Evolutionary conservation across 805 yeast genomes (phyloP).

Genomic region (Candida insectorum): DNA sequence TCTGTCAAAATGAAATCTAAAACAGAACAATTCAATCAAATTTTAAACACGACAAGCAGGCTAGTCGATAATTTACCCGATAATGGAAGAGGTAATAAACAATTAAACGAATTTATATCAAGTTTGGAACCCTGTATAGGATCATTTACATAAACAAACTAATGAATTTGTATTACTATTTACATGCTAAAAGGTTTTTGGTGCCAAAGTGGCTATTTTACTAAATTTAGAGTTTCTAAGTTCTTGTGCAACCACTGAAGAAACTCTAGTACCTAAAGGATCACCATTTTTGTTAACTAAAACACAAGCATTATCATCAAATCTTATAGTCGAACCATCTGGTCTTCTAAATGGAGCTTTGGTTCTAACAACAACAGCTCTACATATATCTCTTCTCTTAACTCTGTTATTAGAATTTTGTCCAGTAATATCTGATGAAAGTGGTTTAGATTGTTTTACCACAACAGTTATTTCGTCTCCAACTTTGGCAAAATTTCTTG

Average conservation of each 20-base stretch:
- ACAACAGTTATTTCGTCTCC: conserved; percentile 96
- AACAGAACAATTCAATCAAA: conserved; percentile 10
- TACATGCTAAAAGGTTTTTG: conserved; percentile 44
- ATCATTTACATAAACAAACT: conserved; percentile 4
- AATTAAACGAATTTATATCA: conserved; percentile 15
- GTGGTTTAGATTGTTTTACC: conserved; percentile 84
- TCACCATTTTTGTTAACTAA: conserved; percentile 88
- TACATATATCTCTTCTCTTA: conserved; percentile 91
- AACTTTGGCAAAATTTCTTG: conserved; percentile 74
- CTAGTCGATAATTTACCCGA: conserved; percentile 13
- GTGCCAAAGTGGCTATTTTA: conserved; percentile 88
- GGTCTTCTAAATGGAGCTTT: conserved; percentile 72
- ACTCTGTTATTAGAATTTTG: conserved; percentile 75
- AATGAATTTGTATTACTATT: neutral
- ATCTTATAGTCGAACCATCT: conserved; percentile 83
- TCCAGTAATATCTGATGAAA: conserved; percentile 68
- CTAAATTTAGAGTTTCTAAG: conserved; percentile 76
- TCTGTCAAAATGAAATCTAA: conserved; percentile 9
- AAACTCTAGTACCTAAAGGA: conserved; percentile 91
- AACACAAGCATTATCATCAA: conserved; percentile 97
- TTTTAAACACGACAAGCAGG: conserved; percentile 12
- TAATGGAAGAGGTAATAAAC: conserved; percentile 10
- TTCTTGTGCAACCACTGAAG: conserved; percentile 88
- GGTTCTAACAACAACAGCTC: conserved; percentile 93
- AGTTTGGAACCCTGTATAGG: conserved; percentile 17